A percentile compares a stretch with the other conserved stretches of the same genome.
phyloP scores from a whole-genome alignment of 257 asterid species.

The Plectranthus barbatus region DNA sequence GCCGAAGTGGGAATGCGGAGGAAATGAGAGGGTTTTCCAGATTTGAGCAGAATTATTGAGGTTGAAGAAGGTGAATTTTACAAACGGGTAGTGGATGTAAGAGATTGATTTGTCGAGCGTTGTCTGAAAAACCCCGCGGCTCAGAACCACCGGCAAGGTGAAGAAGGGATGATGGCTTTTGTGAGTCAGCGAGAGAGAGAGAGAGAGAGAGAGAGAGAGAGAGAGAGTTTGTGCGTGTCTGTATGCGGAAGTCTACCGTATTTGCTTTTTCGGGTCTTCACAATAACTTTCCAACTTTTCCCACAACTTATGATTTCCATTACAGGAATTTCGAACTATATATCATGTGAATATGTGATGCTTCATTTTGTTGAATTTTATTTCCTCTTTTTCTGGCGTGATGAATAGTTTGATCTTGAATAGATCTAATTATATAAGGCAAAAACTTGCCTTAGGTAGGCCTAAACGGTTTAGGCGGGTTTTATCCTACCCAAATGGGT shows the following conservation, averaged over 20 bases:
- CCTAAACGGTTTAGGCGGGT: too few relatives aligned
- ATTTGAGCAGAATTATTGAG: slow-evolving; percentile 6
- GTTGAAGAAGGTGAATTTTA: neutral
- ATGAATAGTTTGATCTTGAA: too few relatives aligned
- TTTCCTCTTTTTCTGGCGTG: too few relatives aligned
- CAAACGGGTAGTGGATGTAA: neutral
- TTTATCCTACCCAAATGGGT: too few relatives aligned
- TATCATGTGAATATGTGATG: too few relatives aligned
- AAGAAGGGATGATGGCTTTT: neutral
- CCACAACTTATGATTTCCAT: neutral
- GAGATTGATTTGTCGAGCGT: neutral
- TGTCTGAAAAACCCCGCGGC: neutral
- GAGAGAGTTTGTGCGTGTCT: neutral
- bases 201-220: neutral
- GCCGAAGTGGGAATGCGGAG: slow-evolving; percentile 8
- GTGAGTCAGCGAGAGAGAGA: slow-evolving; percentile 22
- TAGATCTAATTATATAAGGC: too few relatives aligned
- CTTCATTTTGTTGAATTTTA: neutral
- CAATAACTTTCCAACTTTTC: neutral
- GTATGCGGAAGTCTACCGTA: slow-evolving; percentile 17
- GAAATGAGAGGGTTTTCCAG: neutral
- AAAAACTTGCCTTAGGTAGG: too few relatives aligned
- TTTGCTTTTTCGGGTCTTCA: slow-evolving; percentile 21
- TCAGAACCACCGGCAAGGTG: neutral
- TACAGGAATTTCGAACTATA: neutral